phyloP scores from a whole-genome alignment of 805 yeast genomes.

The Huiozyma sinensis region DNA sequence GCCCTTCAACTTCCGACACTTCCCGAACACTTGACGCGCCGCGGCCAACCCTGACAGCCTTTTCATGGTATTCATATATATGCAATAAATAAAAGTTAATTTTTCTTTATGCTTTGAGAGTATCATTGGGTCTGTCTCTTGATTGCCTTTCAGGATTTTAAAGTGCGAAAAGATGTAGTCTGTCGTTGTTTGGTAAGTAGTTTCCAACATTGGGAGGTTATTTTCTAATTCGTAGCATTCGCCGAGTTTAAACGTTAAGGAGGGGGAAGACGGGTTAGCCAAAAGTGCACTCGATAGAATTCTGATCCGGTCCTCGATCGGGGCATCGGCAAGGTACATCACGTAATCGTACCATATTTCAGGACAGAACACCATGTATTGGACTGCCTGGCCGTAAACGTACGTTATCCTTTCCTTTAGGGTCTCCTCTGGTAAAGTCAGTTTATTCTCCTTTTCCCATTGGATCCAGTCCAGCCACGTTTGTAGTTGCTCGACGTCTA shows the following conservation, averaged over 20 bases:
- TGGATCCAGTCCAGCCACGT: slow-evolving; percentile 67
- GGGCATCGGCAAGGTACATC: slow-evolving; percentile 19
- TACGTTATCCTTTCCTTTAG: slow-evolving; percentile 51
- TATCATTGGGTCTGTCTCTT: not conserved
- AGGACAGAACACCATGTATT: slow-evolving; percentile 22
- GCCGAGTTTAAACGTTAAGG: slow-evolving; percentile 55
- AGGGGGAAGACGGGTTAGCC: slow-evolving; percentile 60
- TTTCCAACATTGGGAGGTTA: slow-evolving; percentile 40
- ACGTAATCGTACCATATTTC: slow-evolving; percentile 32
- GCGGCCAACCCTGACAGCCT: slow-evolving; percentile 57
- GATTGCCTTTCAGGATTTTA: slow-evolving; percentile 10
- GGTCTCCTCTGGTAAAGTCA: slow-evolving; percentile 43
- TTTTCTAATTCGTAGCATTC: slow-evolving; percentile 57
- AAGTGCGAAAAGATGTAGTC: slow-evolving; percentile 34
- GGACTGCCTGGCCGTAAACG: slow-evolving; percentile 60
- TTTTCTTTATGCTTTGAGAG: slow-evolving; percentile 8
- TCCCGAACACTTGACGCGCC: slow-evolving; percentile 62
- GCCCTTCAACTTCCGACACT: slow-evolving; percentile 48
- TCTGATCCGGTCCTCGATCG: slow-evolving; percentile 12
- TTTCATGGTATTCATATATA: slow-evolving; percentile 61
- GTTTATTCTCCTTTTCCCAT: slow-evolving; percentile 66
- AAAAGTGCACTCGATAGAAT: slow-evolving; percentile 43
- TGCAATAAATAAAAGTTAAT: slow-evolving; percentile 56
- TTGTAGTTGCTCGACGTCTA: slow-evolving; percentile 30
- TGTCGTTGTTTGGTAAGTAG: slow-evolving; percentile 41